Evolutionary conservation across 768 basidiomycete genomes (phyloP).

Genomic region (Boletus patriciae): DNA sequence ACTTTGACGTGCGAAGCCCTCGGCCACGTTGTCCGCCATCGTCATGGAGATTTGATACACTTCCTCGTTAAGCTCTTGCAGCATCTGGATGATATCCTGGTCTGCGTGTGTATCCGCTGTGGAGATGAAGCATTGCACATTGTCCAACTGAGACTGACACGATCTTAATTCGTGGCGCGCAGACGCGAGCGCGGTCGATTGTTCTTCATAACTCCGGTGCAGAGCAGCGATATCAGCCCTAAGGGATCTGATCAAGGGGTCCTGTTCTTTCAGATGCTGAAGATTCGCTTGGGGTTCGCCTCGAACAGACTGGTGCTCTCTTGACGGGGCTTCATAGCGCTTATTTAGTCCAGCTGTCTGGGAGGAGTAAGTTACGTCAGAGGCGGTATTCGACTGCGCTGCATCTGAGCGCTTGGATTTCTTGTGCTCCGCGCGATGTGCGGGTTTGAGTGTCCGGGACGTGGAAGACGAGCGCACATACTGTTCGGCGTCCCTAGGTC

Average conservation of each 20-base stretch:
- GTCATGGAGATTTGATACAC: background rate
- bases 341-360: background rate
- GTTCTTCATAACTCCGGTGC: background rate
- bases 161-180: background rate
- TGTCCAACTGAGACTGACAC: background rate
- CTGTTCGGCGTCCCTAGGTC: background rate
- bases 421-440: background rate
- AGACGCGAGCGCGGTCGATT: background rate
- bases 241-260: background rate
- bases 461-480: background rate
- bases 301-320: background rate
- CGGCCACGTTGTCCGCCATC: background rate
- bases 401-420: background rate
- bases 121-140: background rate
- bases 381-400: background rate
- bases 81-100: background rate
- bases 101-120: background rate
- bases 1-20: background rate
- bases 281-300: background rate
- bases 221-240: background rate
- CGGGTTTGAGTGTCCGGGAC: background rate
- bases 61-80: background rate
- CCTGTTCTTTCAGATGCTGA: background rate
- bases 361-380: too few species aligned
- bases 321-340: background rate